These are phyloP conservation scores for Mangifera indica DNA, from an alignment of 345 rosid genomes.

Conservation along the genomic window DNA sequence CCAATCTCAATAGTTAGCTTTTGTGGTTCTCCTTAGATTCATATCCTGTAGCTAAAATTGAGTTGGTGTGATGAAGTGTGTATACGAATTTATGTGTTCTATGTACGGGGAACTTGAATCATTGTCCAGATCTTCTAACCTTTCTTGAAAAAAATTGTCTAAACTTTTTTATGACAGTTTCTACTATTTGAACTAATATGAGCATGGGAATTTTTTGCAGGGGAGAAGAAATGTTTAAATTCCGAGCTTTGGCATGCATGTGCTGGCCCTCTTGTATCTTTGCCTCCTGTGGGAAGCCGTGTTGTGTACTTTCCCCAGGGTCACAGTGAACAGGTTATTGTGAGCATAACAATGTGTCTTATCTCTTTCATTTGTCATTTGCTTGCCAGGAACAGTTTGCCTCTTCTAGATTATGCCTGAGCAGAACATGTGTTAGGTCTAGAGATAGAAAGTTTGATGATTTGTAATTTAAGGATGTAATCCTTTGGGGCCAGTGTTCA, in stretches of 20 bases:
- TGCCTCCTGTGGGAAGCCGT: constrained; percentile 83
- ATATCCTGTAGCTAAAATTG: background rate
- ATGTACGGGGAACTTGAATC: background rate
- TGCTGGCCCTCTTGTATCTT: constrained; percentile 86
- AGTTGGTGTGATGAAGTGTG: background rate
- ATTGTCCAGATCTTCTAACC: background rate
- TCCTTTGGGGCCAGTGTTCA: background rate
- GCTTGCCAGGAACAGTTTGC: background rate
- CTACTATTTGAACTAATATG: background rate
- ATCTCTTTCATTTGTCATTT: constrained; percentile 1
- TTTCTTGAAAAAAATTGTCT: background rate
- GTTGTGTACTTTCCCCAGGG: constrained; percentile 95
- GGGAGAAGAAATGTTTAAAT: constrained; percentile 74
- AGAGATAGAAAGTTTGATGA: background rate
- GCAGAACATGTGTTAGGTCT: background rate
- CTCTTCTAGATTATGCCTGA: background rate
- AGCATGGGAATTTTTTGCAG: constrained; percentile 31
- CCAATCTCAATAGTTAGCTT: too few species aligned
- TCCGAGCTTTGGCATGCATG: constrained; percentile 97
- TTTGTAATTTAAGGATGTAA: background rate
- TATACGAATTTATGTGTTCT: background rate
- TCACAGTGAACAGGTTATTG: constrained; percentile 81
- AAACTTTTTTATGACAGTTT: background rate
- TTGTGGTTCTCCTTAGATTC: too few species aligned
- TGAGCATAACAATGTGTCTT: constrained; percentile 1